A percentile compares a stretch with the other conserved stretches of the same genome.
Conservation (phyloP, 1,139 yeast genomes). For the Blastobotrys apis region DNA sequence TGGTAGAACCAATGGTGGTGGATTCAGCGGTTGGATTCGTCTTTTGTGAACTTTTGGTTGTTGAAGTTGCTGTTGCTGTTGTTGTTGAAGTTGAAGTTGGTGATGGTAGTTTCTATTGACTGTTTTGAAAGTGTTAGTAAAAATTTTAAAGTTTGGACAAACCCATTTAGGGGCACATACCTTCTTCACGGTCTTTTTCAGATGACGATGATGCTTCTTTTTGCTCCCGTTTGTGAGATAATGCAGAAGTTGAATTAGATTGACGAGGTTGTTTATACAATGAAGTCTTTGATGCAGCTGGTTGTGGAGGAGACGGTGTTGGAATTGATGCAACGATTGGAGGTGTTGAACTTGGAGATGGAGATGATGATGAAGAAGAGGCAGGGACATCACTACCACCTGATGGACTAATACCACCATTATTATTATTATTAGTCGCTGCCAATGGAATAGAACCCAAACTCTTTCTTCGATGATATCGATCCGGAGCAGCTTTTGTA, state of each 20-base stretch:
- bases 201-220: background rate
- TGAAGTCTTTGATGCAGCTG: slow-evolving; percentile 1
- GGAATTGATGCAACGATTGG: slow-evolving; percentile 6
- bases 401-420: no score
- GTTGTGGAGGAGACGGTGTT: slow-evolving; percentile 3
- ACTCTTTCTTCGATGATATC: slow-evolving; percentile 31
- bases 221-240: slow-evolving; percentile 8
- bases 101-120: background rate
- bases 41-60: no score
- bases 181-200: slow-evolving; percentile 7
- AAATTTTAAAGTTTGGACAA: background rate
- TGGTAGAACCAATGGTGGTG: slow-evolving; percentile 29
- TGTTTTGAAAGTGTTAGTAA: background rate
- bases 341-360: slow-evolving; percentile 15
- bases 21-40: slow-evolving; percentile 14
- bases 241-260: background rate
- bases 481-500: slow-evolving; percentile 24
- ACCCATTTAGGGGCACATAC: background rate
- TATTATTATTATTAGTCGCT: no score
- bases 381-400: no score
- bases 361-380: slow-evolving; percentile 17
- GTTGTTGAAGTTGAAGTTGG: slow-evolving; percentile 7
- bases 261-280: slow-evolving; percentile 3
- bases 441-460: slow-evolving; percentile 16
- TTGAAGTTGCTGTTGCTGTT: background rate